phyloP scores from a whole-genome alignment of 2,329 filamentous ascomycete species.

The Venturia pyrina region DNA sequence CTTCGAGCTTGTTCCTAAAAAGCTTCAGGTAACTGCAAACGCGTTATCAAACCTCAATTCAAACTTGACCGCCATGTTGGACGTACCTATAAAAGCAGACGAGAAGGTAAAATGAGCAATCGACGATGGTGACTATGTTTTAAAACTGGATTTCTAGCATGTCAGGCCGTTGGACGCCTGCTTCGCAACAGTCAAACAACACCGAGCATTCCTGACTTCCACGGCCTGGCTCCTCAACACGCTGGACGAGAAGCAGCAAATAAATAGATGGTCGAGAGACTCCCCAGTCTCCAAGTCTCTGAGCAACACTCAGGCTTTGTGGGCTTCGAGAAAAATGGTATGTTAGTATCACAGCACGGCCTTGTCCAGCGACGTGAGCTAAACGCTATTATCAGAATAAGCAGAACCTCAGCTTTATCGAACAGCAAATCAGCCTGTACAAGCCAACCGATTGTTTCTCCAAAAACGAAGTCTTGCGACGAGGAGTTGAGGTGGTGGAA shows the following conservation, averaged over 20 bases:
- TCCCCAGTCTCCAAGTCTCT: not conserved
- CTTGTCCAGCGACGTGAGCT: not conserved
- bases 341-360: not conserved
- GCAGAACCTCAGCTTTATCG: not conserved
- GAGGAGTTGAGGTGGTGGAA: not conserved
- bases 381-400: not conserved
- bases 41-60: not conserved
- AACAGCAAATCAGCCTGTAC: not conserved
- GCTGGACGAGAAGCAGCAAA: not conserved
- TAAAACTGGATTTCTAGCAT: not conserved
- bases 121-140: not conserved
- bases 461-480: not conserved
- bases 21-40: not conserved
- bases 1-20: not conserved
- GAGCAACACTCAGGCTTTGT: not conserved
- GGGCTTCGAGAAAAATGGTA: conserved; percentile 1
- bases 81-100: not conserved
- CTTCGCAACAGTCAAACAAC: not conserved
- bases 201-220: not conserved
- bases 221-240: conserved; percentile 2
- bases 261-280: not conserved
- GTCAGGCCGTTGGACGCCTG: not conserved
- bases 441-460: not conserved
- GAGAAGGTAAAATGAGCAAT: not conserved
- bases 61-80: not conserved